Evolutionary conservation across 768 basidiomycete species (phyloP).

Genomic region (Suillus subluteus): DNA sequence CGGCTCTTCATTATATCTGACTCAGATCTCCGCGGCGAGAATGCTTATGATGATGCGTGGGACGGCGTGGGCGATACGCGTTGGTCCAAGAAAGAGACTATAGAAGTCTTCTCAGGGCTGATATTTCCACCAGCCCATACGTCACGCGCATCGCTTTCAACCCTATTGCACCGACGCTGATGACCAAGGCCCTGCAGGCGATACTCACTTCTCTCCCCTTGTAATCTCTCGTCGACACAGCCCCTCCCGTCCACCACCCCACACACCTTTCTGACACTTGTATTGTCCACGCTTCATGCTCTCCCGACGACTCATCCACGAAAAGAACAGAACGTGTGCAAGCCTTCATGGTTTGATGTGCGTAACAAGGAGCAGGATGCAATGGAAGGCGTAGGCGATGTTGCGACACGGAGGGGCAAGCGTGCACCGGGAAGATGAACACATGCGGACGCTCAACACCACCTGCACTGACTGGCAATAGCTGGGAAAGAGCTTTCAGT

Average conservation of each 20-base stretch:
- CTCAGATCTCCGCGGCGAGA: slow-evolving; percentile 75
- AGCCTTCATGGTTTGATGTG: slow-evolving; percentile 83
- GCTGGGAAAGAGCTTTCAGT: too few species aligned
- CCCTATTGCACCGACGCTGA: slow-evolving; percentile 85
- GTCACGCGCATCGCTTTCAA: slow-evolving; percentile 88
- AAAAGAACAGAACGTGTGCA: slow-evolving; percentile 79
- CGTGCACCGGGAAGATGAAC: slow-evolving; percentile 50
- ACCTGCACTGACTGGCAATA: too few species aligned
- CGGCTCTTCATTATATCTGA: slow-evolving; percentile 67
- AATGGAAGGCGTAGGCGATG: slow-evolving; percentile 61
- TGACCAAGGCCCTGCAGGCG: slow-evolving; percentile 75
- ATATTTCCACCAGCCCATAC: slow-evolving; percentile 69
- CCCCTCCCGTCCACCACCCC: slow-evolving; percentile 68
- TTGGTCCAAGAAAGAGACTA: slow-evolving; percentile 54
- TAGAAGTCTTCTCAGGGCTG: slow-evolving; percentile 70
- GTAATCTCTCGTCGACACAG: slow-evolving; percentile 36
- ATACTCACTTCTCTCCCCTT: slow-evolving; percentile 40
- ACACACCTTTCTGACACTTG: slow-evolving; percentile 83
- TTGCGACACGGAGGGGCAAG: slow-evolving; percentile 37
- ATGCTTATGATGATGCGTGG: slow-evolving; percentile 46
- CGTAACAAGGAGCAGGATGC: slow-evolving; percentile 61
- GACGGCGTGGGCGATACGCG: slow-evolving; percentile 46
- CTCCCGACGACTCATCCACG: slow-evolving; percentile 67
- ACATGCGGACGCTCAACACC: slow-evolving; percentile 39
- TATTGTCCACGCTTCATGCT: slow-evolving; percentile 83